phyloP scores from a whole-genome alignment of 2,329 filamentous ascomycete species.

The Metarhizium humberi region DNA sequence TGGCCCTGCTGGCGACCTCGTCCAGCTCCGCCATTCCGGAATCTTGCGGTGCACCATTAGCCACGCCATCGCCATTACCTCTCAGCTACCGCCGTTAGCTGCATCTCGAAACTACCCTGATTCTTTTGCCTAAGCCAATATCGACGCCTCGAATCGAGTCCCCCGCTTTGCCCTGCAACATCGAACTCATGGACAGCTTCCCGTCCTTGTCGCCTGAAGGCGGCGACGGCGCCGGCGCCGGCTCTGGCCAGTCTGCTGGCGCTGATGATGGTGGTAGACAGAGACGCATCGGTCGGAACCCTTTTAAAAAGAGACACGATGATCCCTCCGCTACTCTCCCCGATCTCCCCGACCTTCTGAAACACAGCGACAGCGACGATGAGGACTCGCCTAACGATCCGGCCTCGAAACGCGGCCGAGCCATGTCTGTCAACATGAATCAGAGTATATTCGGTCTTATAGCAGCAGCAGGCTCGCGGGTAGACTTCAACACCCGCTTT shows the following conservation, averaged over 20 bases:
- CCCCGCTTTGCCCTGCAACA: not conserved
- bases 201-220: slow-evolving; percentile 1
- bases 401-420: slow-evolving; percentile 30
- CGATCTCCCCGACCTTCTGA: slow-evolving; percentile 44
- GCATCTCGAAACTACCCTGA: not conserved
- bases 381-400: slow-evolving; percentile 34
- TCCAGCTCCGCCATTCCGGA: not conserved
- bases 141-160: not conserved
- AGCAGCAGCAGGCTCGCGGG: slow-evolving; percentile 73
- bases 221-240: not conserved
- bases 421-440: slow-evolving; percentile 67
- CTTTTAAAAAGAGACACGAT: slow-evolving; percentile 34
- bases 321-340: slow-evolving; percentile 23
- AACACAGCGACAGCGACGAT: slow-evolving; percentile 38
- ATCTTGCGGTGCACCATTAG: not conserved
- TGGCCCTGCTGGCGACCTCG: not conserved
- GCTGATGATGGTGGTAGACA: slow-evolving; percentile 25
- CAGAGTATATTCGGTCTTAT: slow-evolving; percentile 93
- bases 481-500: slow-evolving; percentile 74
- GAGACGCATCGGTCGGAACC: slow-evolving; percentile 31
- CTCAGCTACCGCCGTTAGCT: not conserved
- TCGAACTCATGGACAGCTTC: slow-evolving; percentile 1
- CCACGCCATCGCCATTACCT: not conserved
- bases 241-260: slow-evolving; percentile 10
- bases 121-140: not conserved